phyloP scores from a whole-genome alignment of 139 green algal species.

The Dunaliella primolecta region DNA sequence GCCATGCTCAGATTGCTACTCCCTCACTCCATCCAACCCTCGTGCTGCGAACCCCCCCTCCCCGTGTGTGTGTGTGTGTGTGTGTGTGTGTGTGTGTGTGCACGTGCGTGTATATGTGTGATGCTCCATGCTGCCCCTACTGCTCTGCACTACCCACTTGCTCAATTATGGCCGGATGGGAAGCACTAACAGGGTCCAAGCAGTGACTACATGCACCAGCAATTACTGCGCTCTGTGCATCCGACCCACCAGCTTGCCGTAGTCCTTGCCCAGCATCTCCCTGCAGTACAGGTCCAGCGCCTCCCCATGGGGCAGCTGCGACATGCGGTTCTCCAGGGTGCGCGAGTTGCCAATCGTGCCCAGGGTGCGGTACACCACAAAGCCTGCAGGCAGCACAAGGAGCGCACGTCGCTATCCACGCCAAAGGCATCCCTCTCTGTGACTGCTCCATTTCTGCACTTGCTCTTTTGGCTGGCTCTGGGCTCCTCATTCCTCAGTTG shows the following conservation, averaged over 20 bases:
- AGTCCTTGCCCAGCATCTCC: slow-evolving; percentile 46
- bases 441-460: neutral
- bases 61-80: neutral
- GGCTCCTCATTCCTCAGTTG: no score
- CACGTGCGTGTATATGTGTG: neutral
- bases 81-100: neutral
- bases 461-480: neutral
- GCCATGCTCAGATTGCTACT: no score
- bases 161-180: no score
- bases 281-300: slow-evolving; percentile 36
- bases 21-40: no score
- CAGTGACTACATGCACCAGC: no score
- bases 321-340: slow-evolving; percentile 13
- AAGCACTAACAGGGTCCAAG: no score
- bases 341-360: slow-evolving; percentile 10
- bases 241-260: slow-evolving; percentile 34
- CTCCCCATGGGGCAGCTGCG: slow-evolving; percentile 16
- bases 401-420: neutral
- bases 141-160: no score
- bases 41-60: no score
- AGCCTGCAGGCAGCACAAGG: slow-evolving; percentile 4
- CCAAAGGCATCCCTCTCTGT: neutral
- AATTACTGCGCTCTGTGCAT: no score
- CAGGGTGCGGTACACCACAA: slow-evolving; percentile 24
- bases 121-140: no score